These are phyloP conservation scores for Helotiales sp. DNA, from an alignment of 2,329 filamentous ascomycete genomes.

Conservation along the genomic window DNA sequence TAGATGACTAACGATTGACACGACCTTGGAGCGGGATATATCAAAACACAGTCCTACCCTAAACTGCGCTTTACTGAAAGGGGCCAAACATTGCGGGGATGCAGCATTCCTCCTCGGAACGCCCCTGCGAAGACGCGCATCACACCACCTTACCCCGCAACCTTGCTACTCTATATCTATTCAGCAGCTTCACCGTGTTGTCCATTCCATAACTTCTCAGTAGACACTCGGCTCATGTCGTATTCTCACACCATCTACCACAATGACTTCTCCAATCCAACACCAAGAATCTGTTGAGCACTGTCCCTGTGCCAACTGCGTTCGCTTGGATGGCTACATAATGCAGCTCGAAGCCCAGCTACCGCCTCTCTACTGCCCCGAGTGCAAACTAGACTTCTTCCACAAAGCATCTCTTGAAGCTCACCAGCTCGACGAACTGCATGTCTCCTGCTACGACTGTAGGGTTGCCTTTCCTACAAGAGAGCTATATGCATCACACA, in stretches of 20 bases:
- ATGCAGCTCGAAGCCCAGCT: conserved; percentile 25
- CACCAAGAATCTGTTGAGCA: conserved; percentile 26
- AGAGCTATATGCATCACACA: conserved; percentile 23
- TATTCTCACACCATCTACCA: conserved; percentile 15
- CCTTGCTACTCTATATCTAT: conserved; percentile 9
- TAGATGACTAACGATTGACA: no score
- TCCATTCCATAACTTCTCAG: conserved; percentile 16
- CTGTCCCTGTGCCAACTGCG: conserved; percentile 20
- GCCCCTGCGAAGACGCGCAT: background rate
- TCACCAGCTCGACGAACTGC: conserved; percentile 20
- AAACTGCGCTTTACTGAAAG: no score
- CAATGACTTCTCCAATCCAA: conserved; percentile 25
- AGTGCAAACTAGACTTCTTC: conserved; percentile 24
- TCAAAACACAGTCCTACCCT: no score
- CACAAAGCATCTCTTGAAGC: conserved; percentile 25
- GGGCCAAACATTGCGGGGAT: background rate
- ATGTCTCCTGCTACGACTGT: conserved; percentile 25
- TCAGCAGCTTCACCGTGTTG: conserved; percentile 10
- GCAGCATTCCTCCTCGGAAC: background rate
- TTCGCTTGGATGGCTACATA: conserved; percentile 23
- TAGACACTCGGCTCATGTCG: conserved; percentile 17
- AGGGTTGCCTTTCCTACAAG: conserved; percentile 22
- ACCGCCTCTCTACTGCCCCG: conserved; percentile 23
- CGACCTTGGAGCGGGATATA: no score
- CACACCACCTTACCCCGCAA: conserved; percentile 19